Conservation (phyloP, 768 basidiomycete species). For the Dentipellis sp. region DNA sequence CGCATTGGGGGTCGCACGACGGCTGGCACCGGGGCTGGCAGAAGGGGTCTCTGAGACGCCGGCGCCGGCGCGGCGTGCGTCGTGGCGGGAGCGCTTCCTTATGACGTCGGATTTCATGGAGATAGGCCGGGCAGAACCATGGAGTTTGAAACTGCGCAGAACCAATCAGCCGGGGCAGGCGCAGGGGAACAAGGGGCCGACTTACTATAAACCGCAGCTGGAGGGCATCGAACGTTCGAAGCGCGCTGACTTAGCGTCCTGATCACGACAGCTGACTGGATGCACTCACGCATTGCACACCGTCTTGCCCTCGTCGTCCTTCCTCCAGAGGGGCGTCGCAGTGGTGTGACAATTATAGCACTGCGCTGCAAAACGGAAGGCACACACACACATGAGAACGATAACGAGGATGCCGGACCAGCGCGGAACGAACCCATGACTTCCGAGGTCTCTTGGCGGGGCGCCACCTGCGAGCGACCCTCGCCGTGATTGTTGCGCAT, state of each 20-base stretch:
- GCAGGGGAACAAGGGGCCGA: slow-evolving; percentile 6
- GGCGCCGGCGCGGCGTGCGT: slow-evolving; percentile 48
- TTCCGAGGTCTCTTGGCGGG: slow-evolving; percentile 64
- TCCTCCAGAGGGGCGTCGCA: slow-evolving; percentile 83
- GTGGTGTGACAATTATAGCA: slow-evolving; percentile 89
- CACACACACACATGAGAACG: slow-evolving; percentile 12
- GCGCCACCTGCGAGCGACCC: slow-evolving; percentile 51
- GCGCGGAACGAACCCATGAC: slow-evolving; percentile 47
- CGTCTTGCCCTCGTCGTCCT: slow-evolving; percentile 86
- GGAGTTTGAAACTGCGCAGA: slow-evolving; percentile 56
- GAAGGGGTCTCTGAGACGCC: slow-evolving; percentile 56
- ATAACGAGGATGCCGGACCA: slow-evolving; percentile 16
- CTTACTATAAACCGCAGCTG: slow-evolving; percentile 74
- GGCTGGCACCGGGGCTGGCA: slow-evolving; percentile 64
- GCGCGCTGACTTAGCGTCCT: neutral
- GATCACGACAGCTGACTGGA: neutral
- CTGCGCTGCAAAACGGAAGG: slow-evolving; percentile 41
- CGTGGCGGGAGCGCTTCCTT: slow-evolving; percentile 78
- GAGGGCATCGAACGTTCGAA: slow-evolving; percentile 1
- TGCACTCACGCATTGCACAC: slow-evolving; percentile 79
- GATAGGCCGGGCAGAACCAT: slow-evolving; percentile 78
- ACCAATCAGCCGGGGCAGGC: slow-evolving; percentile 3
- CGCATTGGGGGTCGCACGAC: slow-evolving; percentile 56
- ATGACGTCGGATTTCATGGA: slow-evolving; percentile 91
- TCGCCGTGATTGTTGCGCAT: slow-evolving; percentile 76